phyloP scores from a whole-genome alignment of 306 rosid genomes.

The Lathyrus sativus region DNA sequence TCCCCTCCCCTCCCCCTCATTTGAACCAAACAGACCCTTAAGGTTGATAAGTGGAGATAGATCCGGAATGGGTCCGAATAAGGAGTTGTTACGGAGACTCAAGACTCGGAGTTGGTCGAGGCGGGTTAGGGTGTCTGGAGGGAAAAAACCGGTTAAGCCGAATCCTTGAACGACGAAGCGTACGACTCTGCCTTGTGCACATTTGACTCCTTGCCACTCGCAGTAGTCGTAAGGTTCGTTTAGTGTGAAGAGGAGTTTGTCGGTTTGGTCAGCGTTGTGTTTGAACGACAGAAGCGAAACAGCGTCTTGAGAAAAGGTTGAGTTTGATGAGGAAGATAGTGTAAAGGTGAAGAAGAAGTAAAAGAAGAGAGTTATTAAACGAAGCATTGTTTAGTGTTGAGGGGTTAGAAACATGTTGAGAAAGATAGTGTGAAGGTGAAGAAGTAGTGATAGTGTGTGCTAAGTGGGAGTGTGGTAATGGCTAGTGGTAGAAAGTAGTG shows the following conservation, averaged over 20 bases:
- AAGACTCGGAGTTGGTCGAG: slow-evolving; percentile 87
- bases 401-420: neutral
- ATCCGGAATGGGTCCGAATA: slow-evolving; percentile 77
- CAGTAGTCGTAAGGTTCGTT: slow-evolving; percentile 81
- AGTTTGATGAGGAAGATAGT: slow-evolving; percentile 17
- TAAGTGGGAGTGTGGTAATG: neutral
- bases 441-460: neutral
- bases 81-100: slow-evolving; percentile 75
- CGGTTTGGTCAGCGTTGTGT: slow-evolving; percentile 68
- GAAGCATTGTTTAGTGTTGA: slow-evolving; percentile 28
- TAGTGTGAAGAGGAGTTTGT: slow-evolving; percentile 65
- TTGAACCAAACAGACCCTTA: too few species aligned
- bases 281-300: slow-evolving; percentile 70
- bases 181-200: slow-evolving; percentile 74
- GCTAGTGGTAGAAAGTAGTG: slow-evolving; percentile 28
- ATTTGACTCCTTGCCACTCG: slow-evolving; percentile 86
- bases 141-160: slow-evolving; percentile 60
- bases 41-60: slow-evolving; percentile 67
- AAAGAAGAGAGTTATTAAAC: neutral
- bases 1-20: too few species aligned
- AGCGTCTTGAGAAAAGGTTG: slow-evolving; percentile 57
- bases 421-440: neutral
- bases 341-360: neutral
- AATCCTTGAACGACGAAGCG: slow-evolving; percentile 49
- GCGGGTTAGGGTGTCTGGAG: slow-evolving; percentile 53